These are phyloP conservation scores for Dalbergia oliveri DNA, from an alignment of 306 rosid genomes.

Conservation along the genomic window DNA sequence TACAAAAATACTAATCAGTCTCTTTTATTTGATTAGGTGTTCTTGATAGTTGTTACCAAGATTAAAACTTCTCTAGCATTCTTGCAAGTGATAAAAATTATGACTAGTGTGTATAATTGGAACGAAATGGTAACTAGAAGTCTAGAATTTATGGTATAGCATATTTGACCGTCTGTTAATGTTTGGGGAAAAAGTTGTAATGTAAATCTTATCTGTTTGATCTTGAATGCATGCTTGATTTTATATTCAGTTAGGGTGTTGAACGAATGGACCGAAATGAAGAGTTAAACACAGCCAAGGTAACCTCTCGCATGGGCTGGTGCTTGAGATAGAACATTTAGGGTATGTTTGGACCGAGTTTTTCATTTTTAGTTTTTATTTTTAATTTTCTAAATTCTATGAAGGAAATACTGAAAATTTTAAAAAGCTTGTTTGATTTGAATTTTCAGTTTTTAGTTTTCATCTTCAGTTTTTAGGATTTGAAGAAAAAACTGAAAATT, in stretches of 20 bases:
- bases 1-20: conserved; percentile 44
- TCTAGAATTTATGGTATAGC: not conserved
- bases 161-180: not conserved
- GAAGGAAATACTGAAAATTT: too few relatives aligned
- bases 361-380: too few relatives aligned
- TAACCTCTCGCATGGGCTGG: too few relatives aligned
- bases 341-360: not conserved
- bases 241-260: too few relatives aligned
- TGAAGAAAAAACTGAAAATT: too few relatives aligned
- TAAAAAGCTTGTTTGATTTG: too few relatives aligned
- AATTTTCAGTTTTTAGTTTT: too few relatives aligned
- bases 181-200: not conserved
- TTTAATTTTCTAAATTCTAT: not conserved
- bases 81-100: not conserved
- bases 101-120: not conserved
- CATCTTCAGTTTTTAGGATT: too few relatives aligned
- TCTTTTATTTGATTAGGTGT: conserved; percentile 47
- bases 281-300: too few relatives aligned
- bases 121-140: not conserved
- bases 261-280: not conserved
- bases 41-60: not conserved
- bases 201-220: not conserved
- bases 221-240: not conserved
- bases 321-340: not conserved
- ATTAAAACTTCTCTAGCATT: not conserved